phyloP scores from a whole-genome alignment of 352 stramenopile species.

The Pythium insidiosum region DNA sequence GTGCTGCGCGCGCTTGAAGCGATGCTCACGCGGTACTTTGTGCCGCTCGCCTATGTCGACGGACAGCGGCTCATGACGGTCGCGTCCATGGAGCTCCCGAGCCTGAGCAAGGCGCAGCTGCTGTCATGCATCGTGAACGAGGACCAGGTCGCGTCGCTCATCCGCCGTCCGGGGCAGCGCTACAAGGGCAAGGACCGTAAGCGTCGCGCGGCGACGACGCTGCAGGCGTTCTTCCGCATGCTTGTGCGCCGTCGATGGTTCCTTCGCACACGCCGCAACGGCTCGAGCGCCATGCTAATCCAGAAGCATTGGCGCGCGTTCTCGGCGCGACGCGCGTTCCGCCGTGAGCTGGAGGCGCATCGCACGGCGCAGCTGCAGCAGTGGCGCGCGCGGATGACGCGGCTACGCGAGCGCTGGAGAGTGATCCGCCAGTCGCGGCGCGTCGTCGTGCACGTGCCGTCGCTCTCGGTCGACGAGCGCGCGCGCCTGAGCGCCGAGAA shows the following conservation, averaged over 20 bases:
- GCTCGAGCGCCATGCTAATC: constrained; percentile 41
- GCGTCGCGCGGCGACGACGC: constrained; percentile 46
- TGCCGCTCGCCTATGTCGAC: constrained; percentile 83
- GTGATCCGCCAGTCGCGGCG: constrained; percentile 37
- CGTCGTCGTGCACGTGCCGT: constrained; percentile 78
- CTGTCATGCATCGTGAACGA: constrained; percentile 82
- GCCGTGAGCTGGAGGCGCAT: constrained; percentile 24
- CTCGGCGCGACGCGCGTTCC: constrained; percentile 28
- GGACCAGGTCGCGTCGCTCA: constrained; percentile 67
- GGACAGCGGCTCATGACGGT: constrained; percentile 69
- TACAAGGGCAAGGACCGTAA: constrained; percentile 72
- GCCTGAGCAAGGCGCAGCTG: constrained; percentile 44
- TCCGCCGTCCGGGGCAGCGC: constrained; percentile 60
- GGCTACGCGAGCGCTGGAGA: constrained; percentile 41
- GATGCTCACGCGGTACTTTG: constrained; percentile 74
- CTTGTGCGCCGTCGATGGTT: constrained; percentile 35
- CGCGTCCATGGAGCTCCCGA: constrained; percentile 51
- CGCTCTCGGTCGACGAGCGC: constrained; percentile 65
- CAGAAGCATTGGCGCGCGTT: constrained; percentile 56
- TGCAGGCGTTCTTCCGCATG: constrained; percentile 75
- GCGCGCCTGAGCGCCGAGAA: constrained; percentile 55
- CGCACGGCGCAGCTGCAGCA: constrained; percentile 24
- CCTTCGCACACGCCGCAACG: constrained; percentile 24
- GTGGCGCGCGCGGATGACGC: constrained; percentile 42
- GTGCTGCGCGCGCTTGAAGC: constrained; percentile 64